Percentiles rank a stretch among this genome's conserved stretches.
Evolutionary conservation across 345 rosid genomes (phyloP).

Genomic region (Dipteronia dyeriana): DNA sequence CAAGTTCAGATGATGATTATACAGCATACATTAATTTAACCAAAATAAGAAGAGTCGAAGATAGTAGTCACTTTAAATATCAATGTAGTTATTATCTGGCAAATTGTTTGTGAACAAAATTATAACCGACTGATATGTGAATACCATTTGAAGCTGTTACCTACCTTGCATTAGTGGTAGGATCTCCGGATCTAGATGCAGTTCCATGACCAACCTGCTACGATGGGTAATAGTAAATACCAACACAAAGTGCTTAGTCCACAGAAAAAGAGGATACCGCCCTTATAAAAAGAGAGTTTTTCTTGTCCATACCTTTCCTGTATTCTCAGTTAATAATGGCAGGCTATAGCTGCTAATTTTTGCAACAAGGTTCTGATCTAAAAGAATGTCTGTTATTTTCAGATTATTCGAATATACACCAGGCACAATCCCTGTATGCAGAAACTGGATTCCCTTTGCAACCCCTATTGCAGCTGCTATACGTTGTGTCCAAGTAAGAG

Average conservation of each 20-base stretch:
- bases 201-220: slow-evolving; percentile 58
- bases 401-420: slow-evolving; percentile 78
- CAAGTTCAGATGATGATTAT: not conserved
- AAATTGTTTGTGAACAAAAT: too few species aligned
- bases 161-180: slow-evolving; percentile 46
- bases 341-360: slow-evolving; percentile 88
- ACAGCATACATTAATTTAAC: not conserved
- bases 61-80: not conserved
- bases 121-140: too few species aligned
- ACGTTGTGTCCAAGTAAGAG: slow-evolving; percentile 79
- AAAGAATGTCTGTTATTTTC: slow-evolving; percentile 75
- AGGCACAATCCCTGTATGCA: slow-evolving; percentile 90
- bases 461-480: slow-evolving; percentile 82
- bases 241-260: not conserved
- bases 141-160: slow-evolving; percentile 1
- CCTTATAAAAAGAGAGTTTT: not conserved
- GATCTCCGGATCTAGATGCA: slow-evolving; percentile 45
- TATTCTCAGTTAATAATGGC: slow-evolving; percentile 67
- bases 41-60: not conserved
- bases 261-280: not conserved
- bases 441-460: slow-evolving; percentile 84
- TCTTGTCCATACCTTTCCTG: slow-evolving; percentile 51
- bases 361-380: slow-evolving; percentile 78
- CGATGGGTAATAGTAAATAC: slow-evolving; percentile 5
- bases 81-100: too few species aligned